phyloP scores from a whole-genome alignment of 1,139 yeast species.

The Meyerozyma sp. region DNA sequence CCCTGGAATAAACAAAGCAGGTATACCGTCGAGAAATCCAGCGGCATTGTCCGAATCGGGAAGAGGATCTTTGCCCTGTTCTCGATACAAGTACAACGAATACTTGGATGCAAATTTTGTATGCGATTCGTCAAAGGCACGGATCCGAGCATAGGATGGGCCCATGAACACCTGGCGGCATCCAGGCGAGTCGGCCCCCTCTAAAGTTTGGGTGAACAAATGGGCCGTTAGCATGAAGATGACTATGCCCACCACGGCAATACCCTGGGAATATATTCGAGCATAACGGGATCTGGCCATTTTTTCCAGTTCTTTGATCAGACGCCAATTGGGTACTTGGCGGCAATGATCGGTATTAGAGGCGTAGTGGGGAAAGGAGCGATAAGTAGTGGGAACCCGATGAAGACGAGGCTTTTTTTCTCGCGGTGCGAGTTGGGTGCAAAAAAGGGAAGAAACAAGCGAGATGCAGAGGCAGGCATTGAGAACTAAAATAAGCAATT shows the following conservation, averaged over 20 bases:
- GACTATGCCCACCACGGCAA: slow-evolving; percentile 11
- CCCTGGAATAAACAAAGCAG: slow-evolving; percentile 92
- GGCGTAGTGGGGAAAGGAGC: neutral
- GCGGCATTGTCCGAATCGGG: slow-evolving; percentile 34
- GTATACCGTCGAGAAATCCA: slow-evolving; percentile 57
- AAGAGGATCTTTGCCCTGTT: slow-evolving; percentile 62
- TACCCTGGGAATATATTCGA: neutral
- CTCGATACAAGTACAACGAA: slow-evolving; percentile 74
- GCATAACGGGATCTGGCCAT: neutral
- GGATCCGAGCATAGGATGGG: slow-evolving; percentile 71
- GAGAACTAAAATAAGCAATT: neutral
- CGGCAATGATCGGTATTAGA: neutral
- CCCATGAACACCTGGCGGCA: slow-evolving; percentile 66
- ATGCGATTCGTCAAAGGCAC: slow-evolving; percentile 65
- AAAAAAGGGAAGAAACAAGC: neutral
- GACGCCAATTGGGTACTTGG: neutral
- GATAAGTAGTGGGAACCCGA: neutral
- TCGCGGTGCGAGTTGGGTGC: slow-evolving; percentile 1
- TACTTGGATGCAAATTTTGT: slow-evolving; percentile 76
- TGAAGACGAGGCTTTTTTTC: neutral
- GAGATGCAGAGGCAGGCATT: neutral
- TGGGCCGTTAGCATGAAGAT: slow-evolving; percentile 13
- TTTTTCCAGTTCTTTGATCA: neutral
- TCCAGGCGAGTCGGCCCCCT: slow-evolving; percentile 31
- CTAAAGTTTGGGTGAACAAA: slow-evolving; percentile 15